Conservation (phyloP, 108 stramenopile species). For the Heterococcus sp. region DNA sequence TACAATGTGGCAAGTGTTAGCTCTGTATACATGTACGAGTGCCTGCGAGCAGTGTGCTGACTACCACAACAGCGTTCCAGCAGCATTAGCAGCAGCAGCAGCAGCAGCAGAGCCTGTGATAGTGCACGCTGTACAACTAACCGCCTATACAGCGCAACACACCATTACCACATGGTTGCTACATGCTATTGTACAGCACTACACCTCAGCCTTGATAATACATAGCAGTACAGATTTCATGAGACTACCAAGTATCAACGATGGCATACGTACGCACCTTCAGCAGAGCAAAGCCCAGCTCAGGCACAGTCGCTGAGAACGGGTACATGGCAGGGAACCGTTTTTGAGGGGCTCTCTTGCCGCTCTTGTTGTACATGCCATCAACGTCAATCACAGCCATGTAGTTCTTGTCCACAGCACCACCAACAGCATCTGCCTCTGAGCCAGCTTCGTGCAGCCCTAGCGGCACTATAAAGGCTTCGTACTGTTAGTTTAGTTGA, state of each 20-base stretch:
- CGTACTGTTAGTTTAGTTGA: no score
- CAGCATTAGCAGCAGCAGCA: no score
- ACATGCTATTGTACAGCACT: no score
- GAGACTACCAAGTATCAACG: background rate
- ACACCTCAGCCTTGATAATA: no score
- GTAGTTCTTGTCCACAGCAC: background rate
- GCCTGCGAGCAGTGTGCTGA: no score
- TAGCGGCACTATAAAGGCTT: conserved; percentile 18
- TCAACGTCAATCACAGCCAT: background rate
- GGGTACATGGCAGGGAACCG: conserved; percentile 25
- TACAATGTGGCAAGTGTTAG: no score
- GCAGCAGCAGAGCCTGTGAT: no score
- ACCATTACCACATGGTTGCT: no score
- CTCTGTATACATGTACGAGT: no score
- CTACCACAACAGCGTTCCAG: background rate
- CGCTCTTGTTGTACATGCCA: no score
- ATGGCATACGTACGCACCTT: conserved; percentile 9
- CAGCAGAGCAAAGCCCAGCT: conserved; percentile 36
- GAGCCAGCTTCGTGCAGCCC: conserved; percentile 24
- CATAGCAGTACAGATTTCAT: no score
- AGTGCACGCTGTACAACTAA: background rate
- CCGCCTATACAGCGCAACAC: no score
- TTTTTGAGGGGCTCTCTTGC: background rate
- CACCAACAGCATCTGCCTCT: background rate
- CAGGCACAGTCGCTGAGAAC: conserved; percentile 35